Base-by-base conservation (phyloP, 306 rosid genomes). In the Nissolia schottii region DNA sequence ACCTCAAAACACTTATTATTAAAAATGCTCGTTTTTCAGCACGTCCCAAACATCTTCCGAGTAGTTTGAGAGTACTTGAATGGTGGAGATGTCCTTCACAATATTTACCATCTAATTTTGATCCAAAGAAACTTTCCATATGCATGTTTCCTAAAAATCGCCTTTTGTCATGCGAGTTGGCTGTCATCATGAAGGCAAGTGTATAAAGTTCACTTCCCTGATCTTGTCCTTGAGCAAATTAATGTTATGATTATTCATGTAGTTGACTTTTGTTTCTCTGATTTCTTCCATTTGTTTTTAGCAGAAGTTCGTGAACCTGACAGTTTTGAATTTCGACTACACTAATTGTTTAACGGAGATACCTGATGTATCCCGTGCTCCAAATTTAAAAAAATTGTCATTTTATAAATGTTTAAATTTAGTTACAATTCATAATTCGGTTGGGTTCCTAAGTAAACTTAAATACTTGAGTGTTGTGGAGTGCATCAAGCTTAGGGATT, bases 1-100 rank as follows among this genome's bases (percentile, higher is more conserved):
- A 64, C 13, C 79, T 75, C 18, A 75, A 3, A 54, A 75, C 54
- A 18, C 79, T 75, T 25, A 64, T 53, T 15, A 38, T 67, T 20
- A 25, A 4, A 16, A 22, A 9, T 8, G 59, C 16, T 9, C 0
- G 1, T 2, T 76, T 67, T 67, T 67, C 69, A 1, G 1, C 7
- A 31, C 61, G 54, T 45, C 75, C 75, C 12, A 46, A 34, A 16
- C 3, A 66, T 45, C 50, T 76, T 3, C 80, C 74, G 11, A 66
- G 46, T 31, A 67, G 68, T 66, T 31, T 66, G 23, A 76, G 59
- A 59, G 43, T 76, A 40, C 16, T 76, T 7, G 10, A 57, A 2
- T 67, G 80, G 81, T 0, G 2, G 24, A 10, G 11, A 11, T 77
- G 64, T 35, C 70, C 71, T 59, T 16, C 46, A 62, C 40, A 15